Evolutionary conservation across 495 filamentous ascomycete species (phyloP).

Genomic region (Melanomma pulvis-pyrius): DNA sequence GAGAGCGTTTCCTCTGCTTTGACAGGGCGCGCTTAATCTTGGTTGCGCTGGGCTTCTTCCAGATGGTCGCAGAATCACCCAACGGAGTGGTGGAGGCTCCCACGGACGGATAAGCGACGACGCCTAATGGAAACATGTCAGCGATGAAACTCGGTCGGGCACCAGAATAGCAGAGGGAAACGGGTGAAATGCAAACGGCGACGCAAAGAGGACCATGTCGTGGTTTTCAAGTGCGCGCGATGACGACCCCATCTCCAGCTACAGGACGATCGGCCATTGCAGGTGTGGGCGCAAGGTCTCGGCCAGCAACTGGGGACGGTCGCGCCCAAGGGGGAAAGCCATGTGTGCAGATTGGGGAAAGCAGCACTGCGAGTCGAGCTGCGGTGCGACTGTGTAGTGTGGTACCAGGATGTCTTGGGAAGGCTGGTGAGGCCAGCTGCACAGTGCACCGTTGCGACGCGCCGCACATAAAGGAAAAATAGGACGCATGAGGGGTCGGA

Average conservation of each 20-base stretch:
- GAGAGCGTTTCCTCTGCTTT: constrained; percentile 21
- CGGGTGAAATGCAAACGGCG: constrained; percentile 2
- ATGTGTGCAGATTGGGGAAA: constrained; percentile 21
- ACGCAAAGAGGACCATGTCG: constrained; percentile 20
- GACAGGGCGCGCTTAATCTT: constrained; percentile 23
- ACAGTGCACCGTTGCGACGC: constrained; percentile 11
- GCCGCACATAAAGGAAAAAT: constrained; percentile 18
- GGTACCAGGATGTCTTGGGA: constrained; percentile 24
- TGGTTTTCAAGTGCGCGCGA: constrained; percentile 33
- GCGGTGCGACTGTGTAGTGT: constrained; percentile 32
- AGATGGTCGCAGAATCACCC: constrained; percentile 29
- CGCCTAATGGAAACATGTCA: constrained; percentile 42
- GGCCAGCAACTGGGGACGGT: constrained; percentile 10
- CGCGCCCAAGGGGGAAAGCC: constrained; percentile 19
- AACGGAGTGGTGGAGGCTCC: constrained; percentile 36
- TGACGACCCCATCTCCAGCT: constrained; percentile 20
- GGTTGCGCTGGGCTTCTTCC: constrained; percentile 23
- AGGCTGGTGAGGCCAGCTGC: constrained; percentile 1
- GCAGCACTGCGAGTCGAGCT: constrained; percentile 13
- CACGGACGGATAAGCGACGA: constrained; percentile 39
- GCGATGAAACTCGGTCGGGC: constrained; percentile 27
- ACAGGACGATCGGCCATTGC: constrained; percentile 16
- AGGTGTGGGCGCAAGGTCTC: constrained; percentile 27
- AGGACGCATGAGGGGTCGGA: constrained; percentile 26
- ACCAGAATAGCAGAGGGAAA: constrained; percentile 10